Evolutionary conservation across 192 early-diverging fungal species (phyloP).

Genomic region (Phycomyces blakesleeanus): DNA sequence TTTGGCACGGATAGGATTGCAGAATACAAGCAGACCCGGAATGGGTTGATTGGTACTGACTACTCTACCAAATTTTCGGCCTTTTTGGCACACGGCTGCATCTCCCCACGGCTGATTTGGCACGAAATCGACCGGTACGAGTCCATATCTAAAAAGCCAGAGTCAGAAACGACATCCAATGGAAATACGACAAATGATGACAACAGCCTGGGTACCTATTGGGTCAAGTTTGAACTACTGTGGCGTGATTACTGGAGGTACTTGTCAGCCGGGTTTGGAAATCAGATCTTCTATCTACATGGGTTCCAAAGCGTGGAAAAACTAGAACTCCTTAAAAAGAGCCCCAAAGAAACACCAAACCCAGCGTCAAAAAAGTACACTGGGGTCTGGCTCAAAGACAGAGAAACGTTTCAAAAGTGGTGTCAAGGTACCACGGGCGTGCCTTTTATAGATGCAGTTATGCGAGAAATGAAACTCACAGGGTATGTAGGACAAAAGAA

Average conservation of each 20-base stretch:
- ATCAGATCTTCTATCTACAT: slow-evolving; percentile 20
- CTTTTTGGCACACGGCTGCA: slow-evolving; percentile 23
- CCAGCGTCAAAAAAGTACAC: background rate
- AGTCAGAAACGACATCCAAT: background rate
- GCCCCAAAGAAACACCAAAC: background rate
- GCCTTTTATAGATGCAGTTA: slow-evolving; percentile 41
- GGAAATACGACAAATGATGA: background rate
- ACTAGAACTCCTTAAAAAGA: background rate
- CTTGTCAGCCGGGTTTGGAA: slow-evolving; percentile 22
- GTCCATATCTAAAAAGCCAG: background rate
- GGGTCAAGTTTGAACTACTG: slow-evolving; percentile 38
- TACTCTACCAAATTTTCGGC: slow-evolving; percentile 39
- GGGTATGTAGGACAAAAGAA: slow-evolving; percentile 5
- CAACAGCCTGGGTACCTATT: slow-evolving; percentile 25
- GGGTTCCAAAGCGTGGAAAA: slow-evolving; percentile 11
- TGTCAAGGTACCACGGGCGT: slow-evolving; percentile 31
- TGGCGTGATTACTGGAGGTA: slow-evolving; percentile 43
- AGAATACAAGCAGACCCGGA: slow-evolving; percentile 38
- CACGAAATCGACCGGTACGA: slow-evolving; percentile 10
- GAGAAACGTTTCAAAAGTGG: slow-evolving; percentile 22
- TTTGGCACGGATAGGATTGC: slow-evolving; percentile 13
- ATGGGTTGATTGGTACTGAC: slow-evolving; percentile 38
- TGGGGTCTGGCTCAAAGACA: slow-evolving; percentile 11
- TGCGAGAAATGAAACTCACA: slow-evolving; percentile 33
- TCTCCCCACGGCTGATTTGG: slow-evolving; percentile 21